Conservation (phyloP, 2,329 filamentous ascomycete genomes). For the Zymoseptoria brevis region DNA sequence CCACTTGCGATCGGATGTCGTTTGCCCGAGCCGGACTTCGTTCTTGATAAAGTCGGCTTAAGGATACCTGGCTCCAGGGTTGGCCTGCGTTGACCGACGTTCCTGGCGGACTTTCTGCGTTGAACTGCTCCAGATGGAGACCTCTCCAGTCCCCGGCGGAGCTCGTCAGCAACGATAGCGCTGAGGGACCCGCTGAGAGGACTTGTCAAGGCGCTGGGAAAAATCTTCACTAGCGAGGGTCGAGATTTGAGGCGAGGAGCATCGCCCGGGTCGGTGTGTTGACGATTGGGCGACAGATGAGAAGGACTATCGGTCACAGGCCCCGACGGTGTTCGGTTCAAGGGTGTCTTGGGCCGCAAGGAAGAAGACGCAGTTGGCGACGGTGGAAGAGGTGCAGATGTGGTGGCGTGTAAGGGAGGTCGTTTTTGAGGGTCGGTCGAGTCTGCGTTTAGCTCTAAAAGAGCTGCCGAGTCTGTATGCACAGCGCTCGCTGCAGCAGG, state of each 20-base stretch:
- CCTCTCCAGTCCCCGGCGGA: slow-evolving; percentile 47
- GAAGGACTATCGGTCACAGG: slow-evolving; percentile 9
- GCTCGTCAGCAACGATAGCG: slow-evolving; percentile 57
- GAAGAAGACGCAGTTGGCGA: slow-evolving; percentile 12
- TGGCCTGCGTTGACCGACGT: slow-evolving; percentile 5
- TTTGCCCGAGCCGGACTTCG: slow-evolving; percentile 8
- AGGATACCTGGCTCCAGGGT: slow-evolving; percentile 5
- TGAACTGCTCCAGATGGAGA: slow-evolving; percentile 11
- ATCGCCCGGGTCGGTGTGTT: slow-evolving; percentile 25
- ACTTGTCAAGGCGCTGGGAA: slow-evolving; percentile 52
- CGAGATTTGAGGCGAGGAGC: slow-evolving; percentile 36
- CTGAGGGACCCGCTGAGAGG: slow-evolving; percentile 54
- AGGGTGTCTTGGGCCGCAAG: slow-evolving; percentile 19
- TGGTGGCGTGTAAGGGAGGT: slow-evolving; percentile 31
- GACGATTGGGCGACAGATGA: slow-evolving; percentile 5
- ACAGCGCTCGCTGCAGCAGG: slow-evolving; percentile 25
- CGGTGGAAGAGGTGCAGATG: slow-evolving; percentile 26
- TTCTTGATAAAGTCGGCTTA: background rate
- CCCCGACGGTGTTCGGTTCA: slow-evolving; percentile 16
- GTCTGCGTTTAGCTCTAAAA: slow-evolving; percentile 10
- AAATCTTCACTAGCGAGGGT: slow-evolving; percentile 46
- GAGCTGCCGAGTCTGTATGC: slow-evolving; percentile 20
- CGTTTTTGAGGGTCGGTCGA: slow-evolving; percentile 14
- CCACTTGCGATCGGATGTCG: slow-evolving; percentile 23
- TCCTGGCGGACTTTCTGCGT: slow-evolving; percentile 8